phyloP scores from a whole-genome alignment of 345 rosid species.

The Angophora floribunda region DNA sequence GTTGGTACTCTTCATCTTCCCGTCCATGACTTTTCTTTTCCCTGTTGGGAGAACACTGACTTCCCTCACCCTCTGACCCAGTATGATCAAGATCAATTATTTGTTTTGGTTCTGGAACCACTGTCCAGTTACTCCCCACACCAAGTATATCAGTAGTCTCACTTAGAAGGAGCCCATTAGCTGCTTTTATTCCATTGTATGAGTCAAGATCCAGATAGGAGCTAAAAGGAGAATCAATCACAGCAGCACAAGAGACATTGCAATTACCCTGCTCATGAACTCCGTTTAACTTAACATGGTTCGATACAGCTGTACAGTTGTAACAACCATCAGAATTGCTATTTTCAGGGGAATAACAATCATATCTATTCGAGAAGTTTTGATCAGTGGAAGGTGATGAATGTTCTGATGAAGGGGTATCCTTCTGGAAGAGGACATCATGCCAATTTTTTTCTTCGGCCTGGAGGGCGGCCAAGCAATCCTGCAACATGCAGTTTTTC shows the following conservation, averaged over 20 bases:
- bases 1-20: constrained; percentile 14
- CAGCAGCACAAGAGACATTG: not conserved
- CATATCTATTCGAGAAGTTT: not conserved
- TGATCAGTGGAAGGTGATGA: not conserved
- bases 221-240: constrained; percentile 2
- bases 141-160: not conserved
- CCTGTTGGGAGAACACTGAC: constrained; percentile 2
- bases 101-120: not conserved
- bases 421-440: constrained; percentile 47
- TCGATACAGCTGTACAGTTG: not conserved
- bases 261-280: not conserved
- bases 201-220: constrained; percentile 8
- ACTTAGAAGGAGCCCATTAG: not conserved
- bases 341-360: not conserved
- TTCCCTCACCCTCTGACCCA: not conserved
- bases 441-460: constrained; percentile 70
- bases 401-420: constrained; percentile 13
- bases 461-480: constrained; percentile 62
- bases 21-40: constrained; percentile 24
- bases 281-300: not conserved
- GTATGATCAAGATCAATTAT: not conserved
- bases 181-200: not conserved
- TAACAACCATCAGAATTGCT: constrained; percentile 1
- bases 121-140: not conserved
- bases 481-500: constrained; percentile 64